Evolutionary conservation across 2,329 filamentous ascomycete species (phyloP).

Genomic region (Penicillium sp.): DNA sequence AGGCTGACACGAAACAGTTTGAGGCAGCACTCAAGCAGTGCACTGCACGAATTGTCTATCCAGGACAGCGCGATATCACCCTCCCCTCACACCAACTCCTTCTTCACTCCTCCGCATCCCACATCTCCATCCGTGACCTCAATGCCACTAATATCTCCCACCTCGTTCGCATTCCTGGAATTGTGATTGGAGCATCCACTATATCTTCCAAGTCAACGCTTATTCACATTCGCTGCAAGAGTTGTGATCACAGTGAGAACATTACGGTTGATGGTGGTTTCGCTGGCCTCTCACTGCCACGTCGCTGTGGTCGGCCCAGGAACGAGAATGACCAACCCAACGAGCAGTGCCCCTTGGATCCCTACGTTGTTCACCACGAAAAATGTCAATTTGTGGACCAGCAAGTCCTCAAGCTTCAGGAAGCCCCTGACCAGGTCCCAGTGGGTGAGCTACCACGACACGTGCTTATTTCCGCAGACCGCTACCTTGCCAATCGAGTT

Average conservation of each 20-base stretch:
- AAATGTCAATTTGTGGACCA: conserved; percentile 94
- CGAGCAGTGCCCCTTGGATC: conserved; percentile 82
- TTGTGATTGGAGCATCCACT: conserved; percentile 94
- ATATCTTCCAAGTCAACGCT: conserved; percentile 92
- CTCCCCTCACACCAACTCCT: conserved; percentile 92
- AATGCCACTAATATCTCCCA: conserved; percentile 89
- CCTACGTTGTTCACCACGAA: conserved; percentile 94
- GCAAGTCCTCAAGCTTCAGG: conserved; percentile 95
- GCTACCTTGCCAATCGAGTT: conserved; percentile 91
- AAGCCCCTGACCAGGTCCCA: conserved; percentile 94
- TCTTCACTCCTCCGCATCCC: conserved; percentile 83
- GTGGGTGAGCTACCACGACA: conserved; percentile 94
- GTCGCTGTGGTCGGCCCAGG: conserved; percentile 66
- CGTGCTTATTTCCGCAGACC: conserved; percentile 92
- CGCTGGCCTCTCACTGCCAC: conserved; percentile 76
- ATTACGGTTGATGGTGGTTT: conserved; percentile 80
- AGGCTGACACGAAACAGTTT: conserved; percentile 58
- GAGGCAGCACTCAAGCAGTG: conserved; percentile 85
- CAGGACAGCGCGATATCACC: conserved; percentile 61
- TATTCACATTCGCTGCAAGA: conserved; percentile 81
- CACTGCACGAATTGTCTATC: conserved; percentile 89
- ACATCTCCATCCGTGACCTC: conserved; percentile 89
- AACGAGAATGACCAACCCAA: conserved; percentile 60
- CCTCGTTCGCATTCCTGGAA: conserved; percentile 93
- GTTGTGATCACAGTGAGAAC: conserved; percentile 68